Base-by-base conservation (phyloP, 164 flowering plant genomes). In the Brasenia schreberi region DNA sequence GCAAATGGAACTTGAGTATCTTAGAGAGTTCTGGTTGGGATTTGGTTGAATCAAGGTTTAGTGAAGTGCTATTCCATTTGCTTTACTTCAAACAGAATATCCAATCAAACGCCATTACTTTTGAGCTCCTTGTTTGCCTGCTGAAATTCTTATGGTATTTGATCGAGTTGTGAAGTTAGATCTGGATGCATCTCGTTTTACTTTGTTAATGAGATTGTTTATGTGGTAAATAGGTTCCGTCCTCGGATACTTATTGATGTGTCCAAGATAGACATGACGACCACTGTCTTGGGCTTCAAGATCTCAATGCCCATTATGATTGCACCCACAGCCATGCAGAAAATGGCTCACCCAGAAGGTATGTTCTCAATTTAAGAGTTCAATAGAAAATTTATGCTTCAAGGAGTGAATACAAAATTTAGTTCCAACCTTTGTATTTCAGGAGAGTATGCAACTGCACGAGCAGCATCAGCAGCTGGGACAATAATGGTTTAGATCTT, bases 331-430 rank as follows among this genome's bases (percentile, higher is more conserved):
- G 96, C 96, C 56, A 81, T 89, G 87, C 96, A 89, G 75, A 89
- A 89, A 69, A 87, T 89, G 94, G 97, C 97, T 71, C 97, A 89
- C 70, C 94, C 93, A 71, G 90, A 89, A 71, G 97, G 95, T 90
- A 77, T 44, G 18, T 7, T 18, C 59, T 39, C 33, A 62, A 10
- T 61, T 61, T 18, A 49, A 14, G 4, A 49, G 56, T 49, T 49
- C 56, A 49, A 49, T 49, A 49, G 16, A 49, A 9, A 9, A 6
- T 4, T 12, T 61, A 33, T 33, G 39, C 39, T 33, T 33, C 39
- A 33, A 33, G 39, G 39, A 33, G 39, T 33, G 39, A 33, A 33
- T 33, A 33, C 39, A 33, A 33, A 61, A 61, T 61, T 7, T 10
- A 23, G n/a, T 61, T 61, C 7, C 9, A 18, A 18, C 39, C 18